Evolutionary conservation across 2,329 filamentous ascomycete genomes (phyloP), one percentile per base, ranked within the genome.

Genomic region (Fusarium equiseti): DNA sequence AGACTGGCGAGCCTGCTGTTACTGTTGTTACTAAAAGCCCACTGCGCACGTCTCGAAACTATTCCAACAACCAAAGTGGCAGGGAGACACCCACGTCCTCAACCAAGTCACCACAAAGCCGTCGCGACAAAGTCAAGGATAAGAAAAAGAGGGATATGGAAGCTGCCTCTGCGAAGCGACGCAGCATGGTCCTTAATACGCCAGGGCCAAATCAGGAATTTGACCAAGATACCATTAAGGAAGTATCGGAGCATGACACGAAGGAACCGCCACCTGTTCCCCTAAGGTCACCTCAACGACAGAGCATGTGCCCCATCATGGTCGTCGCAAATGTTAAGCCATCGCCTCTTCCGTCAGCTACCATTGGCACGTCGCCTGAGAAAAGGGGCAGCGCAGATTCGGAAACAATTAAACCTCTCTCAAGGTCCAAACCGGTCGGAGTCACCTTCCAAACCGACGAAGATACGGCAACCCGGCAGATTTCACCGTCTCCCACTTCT

Each of bases 101-200:
- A 8, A 60, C 65, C n/a, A 63, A 44, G 12, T 77, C 76, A 16
- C 59, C 73, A 8, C 73, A 76, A 32, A 81, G 74, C 44, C 79
- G 81, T 18, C 76, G 76, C 20, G 81, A 83, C 8, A 78, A 76
- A 48, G 82, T 83, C 8, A 79, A 78, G 24, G 80, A 82, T 20
- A 79, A 78, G 72, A 83, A 82, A 64, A 76, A 77, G 54, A 76
- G 81, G 18, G 82, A 84, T 35, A 77, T 84, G 62, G 81, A 83
- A 59, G 77, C 79, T 20, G 71, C 71, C 8, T 77, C 74, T 16
- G 57, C 74, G 20, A 74, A 70, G 26, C 70, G 68, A n/a, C 65
- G 72, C 40, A 71, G 59, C 43, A 64, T 59, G 51, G 42, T 71
- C 20, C 42, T 65, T 35, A 29, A 40, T 26, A 38, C 50, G 12